Evolutionary conservation across 179 eudicot genomes (phyloP), one percentile per base, ranked within the genome.

Genomic region (Beta lomatogona): DNA sequence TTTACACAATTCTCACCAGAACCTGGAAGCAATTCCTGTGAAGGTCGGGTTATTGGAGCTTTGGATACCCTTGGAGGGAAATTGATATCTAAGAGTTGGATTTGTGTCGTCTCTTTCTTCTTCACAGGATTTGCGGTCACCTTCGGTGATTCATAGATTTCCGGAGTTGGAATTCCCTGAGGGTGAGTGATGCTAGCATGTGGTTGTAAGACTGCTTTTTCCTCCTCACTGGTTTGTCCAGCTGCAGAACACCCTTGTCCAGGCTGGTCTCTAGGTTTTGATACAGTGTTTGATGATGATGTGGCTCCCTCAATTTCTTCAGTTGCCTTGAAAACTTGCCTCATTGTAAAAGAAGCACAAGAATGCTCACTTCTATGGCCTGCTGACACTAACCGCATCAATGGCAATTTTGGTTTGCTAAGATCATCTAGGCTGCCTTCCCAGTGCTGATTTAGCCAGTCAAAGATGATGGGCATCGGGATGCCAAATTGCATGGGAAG

Each of bases 381-480:
- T 4, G 93, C 81, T 12, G 99, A 96, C 89, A 94, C 87, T 79
- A 96, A 79, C n/a, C 98, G 85, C 63, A 91, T 93, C 60, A 94
- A 77, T 0, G 99, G 98, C 76, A 94, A 85, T 80, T 89, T 96
- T 0, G 99, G 97, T 86, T 96, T 94, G 85, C 91, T 93, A 19
- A 91, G 88, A 57, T 96, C 99, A 82, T 96, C 97, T 0, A 96
- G 93, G 81, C 88, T 94, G n/a, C 98, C 98, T 82, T 96, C 99
- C 99, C 99, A 96, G 74, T 96, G 94, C 89, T 94, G 99, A 86
- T 91, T 92, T 71, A 96, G 76, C 99, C 99, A 96, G 83, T 96
- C 97, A 81, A 88, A 90, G 74, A 94, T 94, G 46, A 90, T 80
- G 25, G 96, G 94, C 82, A 96, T 91, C 1, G 99, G 99, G 71